Evolutionary conservation across 2,329 filamentous ascomycete genomes (phyloP).

Genomic region (Aureobasidium mangrovei): DNA sequence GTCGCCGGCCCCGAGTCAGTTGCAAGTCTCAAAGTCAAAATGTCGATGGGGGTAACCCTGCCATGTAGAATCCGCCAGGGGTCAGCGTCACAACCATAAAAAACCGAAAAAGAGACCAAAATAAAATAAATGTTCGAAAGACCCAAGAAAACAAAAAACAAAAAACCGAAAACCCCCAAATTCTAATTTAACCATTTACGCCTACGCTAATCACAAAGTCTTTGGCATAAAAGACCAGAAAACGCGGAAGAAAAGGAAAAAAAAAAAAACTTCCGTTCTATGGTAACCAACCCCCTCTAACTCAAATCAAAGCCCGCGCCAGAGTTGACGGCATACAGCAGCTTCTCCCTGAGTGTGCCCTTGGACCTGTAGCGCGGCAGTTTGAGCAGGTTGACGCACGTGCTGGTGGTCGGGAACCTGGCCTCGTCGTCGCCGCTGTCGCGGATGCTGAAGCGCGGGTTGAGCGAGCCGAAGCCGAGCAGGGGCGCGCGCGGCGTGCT

Average conservation of each 20-base stretch:
- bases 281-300: constrained; percentile 36
- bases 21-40: too few species aligned
- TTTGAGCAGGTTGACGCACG: constrained; percentile 91
- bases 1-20: too few species aligned
- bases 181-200: too few species aligned
- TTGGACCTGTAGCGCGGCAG: constrained; percentile 70
- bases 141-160: not conserved
- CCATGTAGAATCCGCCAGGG: too few species aligned
- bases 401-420: constrained; percentile 83
- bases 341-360: constrained; percentile 60
- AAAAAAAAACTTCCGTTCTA: not conserved
- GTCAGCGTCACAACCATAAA: not conserved
- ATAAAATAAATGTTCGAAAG: not conserved
- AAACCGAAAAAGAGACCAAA: not conserved
- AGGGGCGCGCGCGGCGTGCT: constrained; percentile 85
- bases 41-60: too few species aligned
- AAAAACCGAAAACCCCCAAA: too few species aligned
- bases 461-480: constrained; percentile 77
- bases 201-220: too few species aligned
- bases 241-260: not conserved
- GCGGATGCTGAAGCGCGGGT: constrained; percentile 79
- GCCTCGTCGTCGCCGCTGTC: constrained; percentile 70
- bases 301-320: constrained; percentile 85
- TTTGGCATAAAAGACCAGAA: too few species aligned
- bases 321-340: constrained; percentile 81